Evolutionary conservation across 2,329 filamentous ascomycete genomes (phyloP).

Genomic region (Pezicula neosporulosa): DNA sequence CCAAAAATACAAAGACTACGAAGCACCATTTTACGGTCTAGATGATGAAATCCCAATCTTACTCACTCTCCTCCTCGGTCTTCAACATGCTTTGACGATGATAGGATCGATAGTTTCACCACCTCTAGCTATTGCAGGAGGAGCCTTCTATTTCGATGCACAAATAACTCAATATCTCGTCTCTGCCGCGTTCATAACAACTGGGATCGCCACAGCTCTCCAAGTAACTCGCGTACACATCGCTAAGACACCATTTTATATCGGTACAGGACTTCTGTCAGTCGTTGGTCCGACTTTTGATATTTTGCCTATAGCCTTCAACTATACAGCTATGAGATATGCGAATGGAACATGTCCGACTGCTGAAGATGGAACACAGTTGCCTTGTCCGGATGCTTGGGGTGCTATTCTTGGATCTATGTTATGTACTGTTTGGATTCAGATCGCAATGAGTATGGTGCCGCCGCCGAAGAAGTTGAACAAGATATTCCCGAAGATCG

Average conservation of each 20-base stretch:
- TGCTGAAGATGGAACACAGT: slow-evolving; percentile 49
- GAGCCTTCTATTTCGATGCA: slow-evolving; percentile 52
- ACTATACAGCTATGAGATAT: slow-evolving; percentile 62
- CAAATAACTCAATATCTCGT: slow-evolving; percentile 61
- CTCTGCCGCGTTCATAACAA: slow-evolving; percentile 65
- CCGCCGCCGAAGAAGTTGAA: slow-evolving; percentile 56
- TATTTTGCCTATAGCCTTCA: slow-evolving; percentile 61
- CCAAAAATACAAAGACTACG: slow-evolving; percentile 41
- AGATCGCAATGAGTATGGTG: slow-evolving; percentile 63
- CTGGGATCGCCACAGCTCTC: slow-evolving; percentile 59
- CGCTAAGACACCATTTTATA: slow-evolving; percentile 56
- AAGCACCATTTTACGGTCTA: slow-evolving; percentile 67
- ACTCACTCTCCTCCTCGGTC: slow-evolving; percentile 61
- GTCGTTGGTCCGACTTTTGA: slow-evolving; percentile 68
- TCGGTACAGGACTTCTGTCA: slow-evolving; percentile 64
- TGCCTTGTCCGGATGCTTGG: slow-evolving; percentile 64
- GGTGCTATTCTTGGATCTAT: slow-evolving; percentile 59
- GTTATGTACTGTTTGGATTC: slow-evolving; percentile 47
- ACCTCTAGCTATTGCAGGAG: slow-evolving; percentile 58
- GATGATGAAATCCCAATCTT: slow-evolving; percentile 66
- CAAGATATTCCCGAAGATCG: slow-evolving; percentile 63
- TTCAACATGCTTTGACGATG: slow-evolving; percentile 70
- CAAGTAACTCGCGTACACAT: slow-evolving; percentile 67
- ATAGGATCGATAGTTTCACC: slow-evolving; percentile 52
- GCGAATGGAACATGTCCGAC: slow-evolving; percentile 58